These are phyloP conservation scores for Aspergillus campestris DNA, from an alignment of 495 filamentous ascomycete species.

Conservation along the genomic window DNA sequence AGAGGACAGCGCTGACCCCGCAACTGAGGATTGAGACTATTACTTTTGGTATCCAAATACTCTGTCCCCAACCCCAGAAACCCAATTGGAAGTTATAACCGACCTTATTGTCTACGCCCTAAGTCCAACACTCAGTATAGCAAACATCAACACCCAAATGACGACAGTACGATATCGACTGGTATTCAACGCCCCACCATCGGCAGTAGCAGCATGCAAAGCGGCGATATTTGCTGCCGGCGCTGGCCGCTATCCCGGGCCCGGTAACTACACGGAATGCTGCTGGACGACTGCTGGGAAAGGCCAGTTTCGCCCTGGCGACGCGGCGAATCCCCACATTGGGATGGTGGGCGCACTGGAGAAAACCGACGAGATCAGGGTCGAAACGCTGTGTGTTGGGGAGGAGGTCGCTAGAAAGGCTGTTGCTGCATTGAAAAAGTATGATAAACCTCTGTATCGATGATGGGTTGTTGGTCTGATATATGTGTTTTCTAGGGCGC, in stretches of 20 bases:
- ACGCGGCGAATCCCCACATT: constrained; percentile 49
- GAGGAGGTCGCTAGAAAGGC: constrained; percentile 20
- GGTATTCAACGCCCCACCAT: constrained; percentile 48
- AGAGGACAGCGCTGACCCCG: too few species aligned
- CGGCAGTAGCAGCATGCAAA: constrained; percentile 44
- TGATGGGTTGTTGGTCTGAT: neutral
- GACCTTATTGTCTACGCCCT: too few species aligned
- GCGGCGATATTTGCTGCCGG: constrained; percentile 55
- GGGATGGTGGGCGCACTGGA: constrained; percentile 45
- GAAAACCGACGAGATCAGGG: constrained; percentile 38
- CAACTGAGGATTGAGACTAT: neutral
- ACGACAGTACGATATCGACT: constrained; percentile 40
- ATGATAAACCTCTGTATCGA: neutral
- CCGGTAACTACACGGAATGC: constrained; percentile 53
- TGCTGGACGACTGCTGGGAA: constrained; percentile 47
- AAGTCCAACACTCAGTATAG: too few species aligned
- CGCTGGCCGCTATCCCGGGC: constrained; percentile 50
- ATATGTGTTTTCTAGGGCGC: constrained; percentile 3
- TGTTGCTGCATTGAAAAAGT: constrained; percentile 53
- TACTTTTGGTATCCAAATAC: neutral
- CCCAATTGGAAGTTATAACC: neutral
- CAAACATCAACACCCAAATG: neutral
- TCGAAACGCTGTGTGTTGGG: constrained; percentile 43
- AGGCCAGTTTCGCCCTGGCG: constrained; percentile 52
- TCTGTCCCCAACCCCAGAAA: neutral